Conservation (phyloP, 148 eudicot genomes). For the Vaccinium macrocarpon region DNA sequence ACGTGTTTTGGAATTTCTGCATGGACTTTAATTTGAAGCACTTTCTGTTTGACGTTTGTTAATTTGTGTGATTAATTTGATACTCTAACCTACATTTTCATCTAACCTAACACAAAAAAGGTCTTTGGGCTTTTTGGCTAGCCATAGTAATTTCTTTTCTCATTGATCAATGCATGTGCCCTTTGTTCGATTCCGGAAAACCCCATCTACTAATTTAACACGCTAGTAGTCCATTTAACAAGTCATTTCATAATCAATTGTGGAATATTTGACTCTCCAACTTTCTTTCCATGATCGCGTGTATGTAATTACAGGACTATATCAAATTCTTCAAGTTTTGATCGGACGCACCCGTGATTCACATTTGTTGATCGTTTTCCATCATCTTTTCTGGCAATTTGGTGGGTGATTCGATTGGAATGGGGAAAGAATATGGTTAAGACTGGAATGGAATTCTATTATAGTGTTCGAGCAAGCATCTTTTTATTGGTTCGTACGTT, state of each 20-base stretch:
- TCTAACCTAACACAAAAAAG: neutral
- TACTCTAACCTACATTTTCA: neutral
- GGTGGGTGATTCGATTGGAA: neutral
- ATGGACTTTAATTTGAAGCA: neutral
- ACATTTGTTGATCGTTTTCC: neutral
- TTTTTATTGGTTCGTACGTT: neutral
- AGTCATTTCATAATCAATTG: neutral
- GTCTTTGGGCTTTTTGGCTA: neutral
- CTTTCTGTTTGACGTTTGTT: neutral
- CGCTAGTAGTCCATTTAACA: neutral
- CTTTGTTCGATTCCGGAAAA: neutral
- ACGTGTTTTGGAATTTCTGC: neutral
- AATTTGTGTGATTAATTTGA: neutral
- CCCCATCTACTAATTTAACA: too few relatives aligned
- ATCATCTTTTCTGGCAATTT: neutral
- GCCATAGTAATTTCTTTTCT: too few relatives aligned
- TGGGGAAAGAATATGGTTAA: conserved; percentile 14
- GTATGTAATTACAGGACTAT: conserved; percentile 6
- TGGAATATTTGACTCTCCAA: neutral
- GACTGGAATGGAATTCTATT: neutral
- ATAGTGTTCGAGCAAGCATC: neutral
- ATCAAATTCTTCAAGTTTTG: neutral
- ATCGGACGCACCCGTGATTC: neutral
- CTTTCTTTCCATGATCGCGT: neutral
- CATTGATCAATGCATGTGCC: neutral